Percentiles rank a stretch among this genome's conserved stretches.
Evolutionary conservation across 352 stramenopile species (phyloP).

Genomic region (Albugo laibachii): DNA sequence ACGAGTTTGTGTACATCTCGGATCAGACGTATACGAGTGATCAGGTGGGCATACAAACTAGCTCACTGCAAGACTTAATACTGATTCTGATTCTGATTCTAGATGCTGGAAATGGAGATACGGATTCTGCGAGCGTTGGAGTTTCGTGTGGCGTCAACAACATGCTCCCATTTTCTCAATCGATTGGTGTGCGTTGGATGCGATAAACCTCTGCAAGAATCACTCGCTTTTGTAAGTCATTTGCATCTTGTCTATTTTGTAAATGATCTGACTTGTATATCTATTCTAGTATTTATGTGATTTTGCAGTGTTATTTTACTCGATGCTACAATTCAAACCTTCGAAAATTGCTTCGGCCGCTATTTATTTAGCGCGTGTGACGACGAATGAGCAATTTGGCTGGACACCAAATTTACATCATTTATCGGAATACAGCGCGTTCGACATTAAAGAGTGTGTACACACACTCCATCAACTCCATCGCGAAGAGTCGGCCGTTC

Average conservation of each 20-base stretch:
- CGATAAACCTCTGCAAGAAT: constrained; percentile 26
- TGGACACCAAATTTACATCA: constrained; percentile 72
- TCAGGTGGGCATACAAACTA: constrained; percentile 18
- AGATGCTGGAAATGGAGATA: constrained; percentile 72
- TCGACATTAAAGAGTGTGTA: constrained; percentile 43
- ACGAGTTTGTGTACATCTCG: constrained; percentile 96
- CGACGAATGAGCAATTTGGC: constrained; percentile 12
- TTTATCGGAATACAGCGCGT: constrained; percentile 49
- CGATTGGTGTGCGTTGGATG: constrained; percentile 40
- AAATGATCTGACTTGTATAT: neutral
- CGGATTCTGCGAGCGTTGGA: constrained; percentile 56
- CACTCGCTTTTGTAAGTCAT: constrained; percentile 33
- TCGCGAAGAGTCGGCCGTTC: constrained; percentile 29
- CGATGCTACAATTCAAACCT: constrained; percentile 51
- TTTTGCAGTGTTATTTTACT: constrained; percentile 40
- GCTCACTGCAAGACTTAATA: neutral
- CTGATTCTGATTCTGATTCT: too few species aligned
- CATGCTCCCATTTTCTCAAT: constrained; percentile 48
- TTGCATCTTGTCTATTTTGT: neutral
- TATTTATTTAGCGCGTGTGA: constrained; percentile 52
- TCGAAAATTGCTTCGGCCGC: constrained; percentile 49
- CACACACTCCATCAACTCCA: constrained; percentile 43
- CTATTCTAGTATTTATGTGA: constrained; percentile 46
- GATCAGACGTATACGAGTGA: constrained; percentile 87
- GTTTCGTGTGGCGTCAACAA: constrained; percentile 56